These are phyloP conservation scores for Bassia scoparia DNA, from an alignment of 148 eudicot genomes.

Conservation along the genomic window DNA sequence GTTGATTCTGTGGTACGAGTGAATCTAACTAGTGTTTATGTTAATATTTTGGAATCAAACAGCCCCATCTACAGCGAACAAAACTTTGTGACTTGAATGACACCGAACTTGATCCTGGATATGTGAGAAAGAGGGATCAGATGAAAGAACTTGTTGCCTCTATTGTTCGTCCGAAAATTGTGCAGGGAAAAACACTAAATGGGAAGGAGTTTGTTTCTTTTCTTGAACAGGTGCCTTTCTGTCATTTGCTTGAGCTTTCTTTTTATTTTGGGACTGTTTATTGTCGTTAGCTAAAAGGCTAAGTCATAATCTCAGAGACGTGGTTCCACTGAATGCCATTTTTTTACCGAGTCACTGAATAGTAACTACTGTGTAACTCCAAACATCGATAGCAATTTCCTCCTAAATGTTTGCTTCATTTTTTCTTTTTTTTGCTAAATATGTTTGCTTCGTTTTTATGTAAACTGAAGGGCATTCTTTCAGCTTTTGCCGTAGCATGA, in stretches of 20 bases:
- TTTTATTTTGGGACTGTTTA: neutral
- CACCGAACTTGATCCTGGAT: conserved; percentile 70
- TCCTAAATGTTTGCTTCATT: neutral
- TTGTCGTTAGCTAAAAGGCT: neutral
- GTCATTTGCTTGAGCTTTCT: neutral
- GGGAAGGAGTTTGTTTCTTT: conserved; percentile 93
- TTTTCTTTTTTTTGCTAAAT: no score
- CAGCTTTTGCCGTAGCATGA: neutral
- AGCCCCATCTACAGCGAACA: conserved; percentile 98
- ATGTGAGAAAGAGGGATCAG: conserved; percentile 77
- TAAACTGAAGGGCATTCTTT: neutral
- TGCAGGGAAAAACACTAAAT: conserved; percentile 79
- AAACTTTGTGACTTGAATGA: conserved; percentile 93
- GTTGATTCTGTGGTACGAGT: neutral
- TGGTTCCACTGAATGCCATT: no score
- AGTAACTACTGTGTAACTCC: neutral
- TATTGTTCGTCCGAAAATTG: conserved; percentile 76
- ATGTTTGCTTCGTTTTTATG: neutral
- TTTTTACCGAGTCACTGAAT: no score
- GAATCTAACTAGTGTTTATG: neutral
- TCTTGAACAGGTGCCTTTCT: conserved; percentile 67
- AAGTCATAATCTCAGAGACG: no score
- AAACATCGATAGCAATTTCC: neutral
- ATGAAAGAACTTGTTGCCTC: conserved; percentile 71
- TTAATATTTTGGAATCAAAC: conserved; percentile 21